Evolutionary conservation across 148 eudicot species (phyloP), one percentile per base, ranked within the genome.

Genomic region (Simmondsia chinensis): DNA sequence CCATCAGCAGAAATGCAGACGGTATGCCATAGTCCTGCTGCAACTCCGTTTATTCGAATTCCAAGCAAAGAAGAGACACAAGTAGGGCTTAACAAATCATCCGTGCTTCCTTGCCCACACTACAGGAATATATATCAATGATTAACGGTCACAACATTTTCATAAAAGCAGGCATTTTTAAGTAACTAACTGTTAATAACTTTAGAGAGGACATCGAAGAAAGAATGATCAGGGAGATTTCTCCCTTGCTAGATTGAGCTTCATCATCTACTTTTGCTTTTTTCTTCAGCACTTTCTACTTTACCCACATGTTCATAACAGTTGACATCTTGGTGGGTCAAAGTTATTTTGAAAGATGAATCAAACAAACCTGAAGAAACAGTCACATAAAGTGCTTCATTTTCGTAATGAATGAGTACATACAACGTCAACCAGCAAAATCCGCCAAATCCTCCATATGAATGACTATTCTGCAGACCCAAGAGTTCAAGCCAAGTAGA

Each of bases 31-130:
- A 91, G 77, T 33, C 99, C 99, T 19, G 96, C 94, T 24, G 96
- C 76, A 22, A 80, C 80, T n/a, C 77, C 56, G 22, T 79, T 79
- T 39, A 86, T 73, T 31, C 35, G 68, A 41, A 85, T 70, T 29
- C 94, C 94, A 37, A 79, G 77, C 66, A 91, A 71, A 2, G 94
- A 64, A 38, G 99, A 72, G 38, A 91, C 99, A 61, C 96, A 91
- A 41, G 74, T 60, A 27, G 99, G 96, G 60, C 86, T 86, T 40
- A 91, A 59, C 63, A 82, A 83, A 56, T 91, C 99, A 61, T 86
- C 96, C 14, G 95, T 91, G 60, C 83, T 75, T 51, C 94, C 99
- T 64, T 79, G 99, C 46, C 99, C 99, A 44, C 99, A 91, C 99
- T 91, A 62, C 72, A n/a, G n/a, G n/a, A 74, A 42, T 29, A 59